Evolutionary conservation across 192 early-diverging fungal genomes (phyloP), one percentile per base, ranked within the genome.

Genomic region (Entrophospora sp.): DNA sequence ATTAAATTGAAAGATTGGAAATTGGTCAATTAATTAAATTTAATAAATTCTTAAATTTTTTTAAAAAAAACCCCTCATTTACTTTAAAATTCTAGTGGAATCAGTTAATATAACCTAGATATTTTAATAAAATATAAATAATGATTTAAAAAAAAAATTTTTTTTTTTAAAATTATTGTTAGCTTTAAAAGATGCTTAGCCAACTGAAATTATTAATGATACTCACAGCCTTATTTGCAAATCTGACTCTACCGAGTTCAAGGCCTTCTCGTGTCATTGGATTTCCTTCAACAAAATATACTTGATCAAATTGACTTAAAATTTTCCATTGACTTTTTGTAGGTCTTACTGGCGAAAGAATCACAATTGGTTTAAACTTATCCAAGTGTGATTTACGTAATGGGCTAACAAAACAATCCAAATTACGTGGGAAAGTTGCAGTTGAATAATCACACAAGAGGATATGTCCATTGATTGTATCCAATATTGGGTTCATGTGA

Each of bases 331-430:
- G 64, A 30, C 49, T 66, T 42, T 38, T 34, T 30, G 10, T 42
- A 42, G 64, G 64, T 24, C 64, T 66, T 28, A 36, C 35, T 6
- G 35, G 37, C 4, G 64, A 66, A 20, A 66, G 34, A 66, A 66
- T 66, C 13, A 66, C 51, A 12, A 66, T 43, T 16, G 64, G 64
- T 10, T 8, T 66, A n/a, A 52, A 40, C 40, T 55, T 66, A 1
- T 49, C 64, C 28, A 66, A 49, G 20, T 66, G 25, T 28, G 64
- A 40, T 22, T 55, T 66, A 27, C 64, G 48, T 18, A 66, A 42
- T 36, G 64, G 64, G 18, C 64, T 66, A 27, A 66, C 64, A 40
- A 66, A 66, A 55, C 64, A 66, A 55, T 66, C 64, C 2, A 66
- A 38, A 42, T 66, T 66, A 18, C 64, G 48, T 30, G 64, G 64